These are phyloP conservation scores for Verticillium longisporum DNA, from an alignment of 2,329 filamentous ascomycete genomes.

Conservation along the genomic window DNA sequence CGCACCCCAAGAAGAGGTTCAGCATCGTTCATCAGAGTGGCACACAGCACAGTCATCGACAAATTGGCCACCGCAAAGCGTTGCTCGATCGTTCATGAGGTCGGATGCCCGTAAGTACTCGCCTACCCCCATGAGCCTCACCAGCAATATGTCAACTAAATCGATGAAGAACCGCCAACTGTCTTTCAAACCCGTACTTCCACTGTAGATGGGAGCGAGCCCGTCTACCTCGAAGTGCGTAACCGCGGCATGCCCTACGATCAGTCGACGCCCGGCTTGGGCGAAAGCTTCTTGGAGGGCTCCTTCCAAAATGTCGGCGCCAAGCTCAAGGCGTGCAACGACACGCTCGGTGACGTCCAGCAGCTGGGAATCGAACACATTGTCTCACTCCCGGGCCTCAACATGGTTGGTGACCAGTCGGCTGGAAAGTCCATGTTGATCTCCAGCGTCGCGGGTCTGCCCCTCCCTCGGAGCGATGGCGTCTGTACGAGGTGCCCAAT, in stretches of 20 bases:
- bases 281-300: conserved; percentile 33
- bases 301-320: conserved; percentile 49
- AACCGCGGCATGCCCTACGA: conserved; percentile 15
- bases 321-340: conserved; percentile 58
- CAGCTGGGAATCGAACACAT: conserved; percentile 66
- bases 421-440: conserved; percentile 70
- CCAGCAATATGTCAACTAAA: neutral
- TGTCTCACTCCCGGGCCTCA: conserved; percentile 68
- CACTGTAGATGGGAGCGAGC: conserved; percentile 21
- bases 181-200: neutral
- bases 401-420: conserved; percentile 78
- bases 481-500: conserved; percentile 78
- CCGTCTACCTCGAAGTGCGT: conserved; percentile 29
- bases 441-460: conserved; percentile 62
- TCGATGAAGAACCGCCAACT: neutral
- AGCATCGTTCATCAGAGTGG: neutral
- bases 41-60: neutral
- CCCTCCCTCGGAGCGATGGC: conserved; percentile 61
- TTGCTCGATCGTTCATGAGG: neutral
- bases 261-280: conserved; percentile 17
- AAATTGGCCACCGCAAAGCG: too few relatives aligned
- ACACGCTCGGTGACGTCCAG: conserved; percentile 61
- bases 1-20: neutral
- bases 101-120: neutral
- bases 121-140: neutral